Evolutionary conservation across 345 rosid species (phyloP), one percentile per base, ranked within the genome.

Genomic region (Lenwebbia sp.): DNA sequence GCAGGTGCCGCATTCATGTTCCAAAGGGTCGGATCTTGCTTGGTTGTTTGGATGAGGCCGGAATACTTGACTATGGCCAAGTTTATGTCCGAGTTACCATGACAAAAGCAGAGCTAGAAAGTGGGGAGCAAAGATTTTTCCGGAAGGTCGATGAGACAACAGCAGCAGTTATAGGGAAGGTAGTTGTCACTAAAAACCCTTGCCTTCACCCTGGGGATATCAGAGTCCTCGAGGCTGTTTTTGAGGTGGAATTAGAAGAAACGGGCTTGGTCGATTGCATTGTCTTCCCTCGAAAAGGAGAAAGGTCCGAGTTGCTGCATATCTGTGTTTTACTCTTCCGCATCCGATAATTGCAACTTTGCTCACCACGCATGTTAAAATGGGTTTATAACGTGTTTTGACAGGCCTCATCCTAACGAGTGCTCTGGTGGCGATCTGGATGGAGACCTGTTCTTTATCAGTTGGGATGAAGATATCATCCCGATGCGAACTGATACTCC

Each of bases 391-490:
- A 78, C 86, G 70, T 54, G 51, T 84, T 33, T 87, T 83, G 54
- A 62, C 91, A 97, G 99, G 96, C 99, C 99, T 78, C 99, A 97
- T 92, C 98, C 98, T 70, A 96, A 94, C 86, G 99, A 97, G 93
- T 97, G 98, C 91, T 96, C 97, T 28, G 99, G 99, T 83, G 99
- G 99, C 78, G 99, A 96, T 93, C 99, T 97, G 85, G 99, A 97
- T 84, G 99, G 99, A 81, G 99, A 97, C 91, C 91, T 88, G 84
- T 97, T 88, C 90, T 97, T 97, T 86, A 89, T 96, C 70, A 92
- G 98, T 89, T 97, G 99, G 99, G 98, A 96, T 84, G 83, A 93
- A 89, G 94, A 90, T 88, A 95, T 97, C 85, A 89, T 96, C 86
- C 99, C 98, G 9, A 85, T 60, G 87, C 86, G 92, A 91, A 92